These are phyloP conservation scores for Wickerhamomyces chambardii DNA, from an alignment of 805 yeast species.

Conservation along the genomic window DNA sequence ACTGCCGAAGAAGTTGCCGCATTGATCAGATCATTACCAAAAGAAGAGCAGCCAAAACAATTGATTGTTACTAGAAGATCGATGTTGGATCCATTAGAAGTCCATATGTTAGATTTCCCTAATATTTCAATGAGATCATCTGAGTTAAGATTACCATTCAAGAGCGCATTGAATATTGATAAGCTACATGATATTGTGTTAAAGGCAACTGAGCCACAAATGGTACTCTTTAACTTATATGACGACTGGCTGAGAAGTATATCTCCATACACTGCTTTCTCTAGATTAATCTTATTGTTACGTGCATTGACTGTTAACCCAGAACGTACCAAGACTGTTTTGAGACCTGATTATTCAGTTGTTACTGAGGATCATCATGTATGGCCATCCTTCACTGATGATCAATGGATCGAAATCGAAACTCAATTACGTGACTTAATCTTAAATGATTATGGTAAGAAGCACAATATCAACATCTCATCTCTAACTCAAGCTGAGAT, in stretches of 20 bases:
- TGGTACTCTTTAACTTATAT: slow-evolving; percentile 83
- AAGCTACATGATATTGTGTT: slow-evolving; percentile 71
- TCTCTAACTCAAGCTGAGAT: slow-evolving; percentile 90
- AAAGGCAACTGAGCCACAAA: slow-evolving; percentile 86
- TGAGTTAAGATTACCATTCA: slow-evolving; percentile 84
- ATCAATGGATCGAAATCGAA: slow-evolving; percentile 91
- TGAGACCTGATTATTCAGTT: slow-evolving; percentile 67
- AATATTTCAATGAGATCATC: slow-evolving; percentile 84
- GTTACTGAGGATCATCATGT: slow-evolving; percentile 70
- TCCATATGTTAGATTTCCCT: slow-evolving; percentile 95
- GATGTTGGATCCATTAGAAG: slow-evolving; percentile 89
- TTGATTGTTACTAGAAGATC: slow-evolving; percentile 86
- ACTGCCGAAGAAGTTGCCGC: slow-evolving; percentile 98
- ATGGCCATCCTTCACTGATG: slow-evolving; percentile 88
- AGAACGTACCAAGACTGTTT: slow-evolving; percentile 66
- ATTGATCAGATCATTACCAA: slow-evolving; percentile 76
- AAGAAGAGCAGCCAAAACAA: slow-evolving; percentile 93
- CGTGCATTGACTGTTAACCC: slow-evolving; percentile 74
- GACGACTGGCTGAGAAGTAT: slow-evolving; percentile 89
- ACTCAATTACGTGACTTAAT: slow-evolving; percentile 82
- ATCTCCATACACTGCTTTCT: slow-evolving; percentile 90
- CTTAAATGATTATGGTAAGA: slow-evolving; percentile 73
- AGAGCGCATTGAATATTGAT: slow-evolving; percentile 74
- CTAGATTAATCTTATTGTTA: slow-evolving; percentile 74
- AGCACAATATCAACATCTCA: slow-evolving; percentile 77